Conservation (phyloP, 352 stramenopile species). For the Thalassiosira delicatula region DNA sequence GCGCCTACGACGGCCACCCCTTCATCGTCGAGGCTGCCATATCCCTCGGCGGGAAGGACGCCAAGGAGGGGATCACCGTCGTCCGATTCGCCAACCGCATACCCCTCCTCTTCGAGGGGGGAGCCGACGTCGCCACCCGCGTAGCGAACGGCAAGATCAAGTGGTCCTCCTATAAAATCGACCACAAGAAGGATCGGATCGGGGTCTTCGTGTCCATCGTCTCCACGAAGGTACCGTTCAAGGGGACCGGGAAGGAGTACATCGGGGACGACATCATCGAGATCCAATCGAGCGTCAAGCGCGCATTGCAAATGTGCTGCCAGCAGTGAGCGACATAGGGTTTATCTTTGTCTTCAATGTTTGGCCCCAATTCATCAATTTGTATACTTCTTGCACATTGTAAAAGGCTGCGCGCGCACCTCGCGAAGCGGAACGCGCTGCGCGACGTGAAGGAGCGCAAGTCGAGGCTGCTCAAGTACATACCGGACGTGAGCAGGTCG, state of each 20-base stretch:
- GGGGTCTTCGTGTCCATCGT: conserved; percentile 90
- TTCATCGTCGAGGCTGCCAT: conserved; percentile 90
- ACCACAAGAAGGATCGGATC: conserved; percentile 87
- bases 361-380: too few species aligned
- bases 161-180: conserved; percentile 88
- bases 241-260: conserved; percentile 91
- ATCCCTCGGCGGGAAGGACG: conserved; percentile 84
- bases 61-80: conserved; percentile 87
- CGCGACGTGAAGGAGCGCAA: conserved; percentile 79
- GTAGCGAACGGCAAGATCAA: conserved; percentile 85
- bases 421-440: conserved; percentile 78
- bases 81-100: conserved; percentile 90
- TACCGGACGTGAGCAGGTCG: conserved; percentile 79
- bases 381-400: too few species aligned
- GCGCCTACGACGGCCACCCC: conserved; percentile 86
- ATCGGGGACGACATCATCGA: conserved; percentile 89
- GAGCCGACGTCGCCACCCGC: conserved; percentile 85
- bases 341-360: too few species aligned
- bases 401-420: conserved; percentile 69
- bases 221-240: conserved; percentile 90
- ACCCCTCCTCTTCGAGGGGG: conserved; percentile 88
- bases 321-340: too few species aligned
- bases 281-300: conserved; percentile 86
- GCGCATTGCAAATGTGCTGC: conserved; percentile 85
- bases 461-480: conserved; percentile 80